Evolutionary conservation across 768 basidiomycete species (phyloP).

Genomic region (Suillus weaverae): DNA sequence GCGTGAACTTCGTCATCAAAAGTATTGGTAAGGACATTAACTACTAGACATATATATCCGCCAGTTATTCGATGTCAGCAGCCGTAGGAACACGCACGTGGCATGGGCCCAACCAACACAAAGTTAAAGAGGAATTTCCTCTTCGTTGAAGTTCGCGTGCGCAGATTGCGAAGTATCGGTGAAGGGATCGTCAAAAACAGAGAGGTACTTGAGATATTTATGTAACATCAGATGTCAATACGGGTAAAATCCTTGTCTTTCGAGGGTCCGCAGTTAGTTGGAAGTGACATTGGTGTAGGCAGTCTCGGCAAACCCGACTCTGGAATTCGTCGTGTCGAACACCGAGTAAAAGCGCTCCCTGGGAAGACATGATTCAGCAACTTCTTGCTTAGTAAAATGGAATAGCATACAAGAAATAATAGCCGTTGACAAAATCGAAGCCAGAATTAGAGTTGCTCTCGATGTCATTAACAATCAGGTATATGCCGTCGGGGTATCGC

Average conservation of each 20-base stretch:
- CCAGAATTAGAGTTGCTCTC: too few species aligned
- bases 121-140: neutral
- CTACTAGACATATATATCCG: neutral
- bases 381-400: neutral
- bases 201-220: neutral
- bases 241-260: neutral
- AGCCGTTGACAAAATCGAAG: too few species aligned
- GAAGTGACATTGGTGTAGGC: conserved; percentile 21
- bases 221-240: neutral
- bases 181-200: neutral
- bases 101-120: neutral
- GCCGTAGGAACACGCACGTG: neutral
- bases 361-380: neutral
- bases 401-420: too few species aligned
- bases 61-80: neutral
- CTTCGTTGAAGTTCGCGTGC: neutral
- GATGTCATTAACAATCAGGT: too few species aligned
- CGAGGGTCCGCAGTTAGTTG: neutral
- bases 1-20: neutral
- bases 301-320: conserved; percentile 37
- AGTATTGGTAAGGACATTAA: neutral
- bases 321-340: conserved; percentile 32
- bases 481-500: too few species aligned
- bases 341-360: conserved; percentile 36
- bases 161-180: neutral